Conservation (phyloP, 176 grass and related monocot species). For the Oryza longistaminata region DNA sequence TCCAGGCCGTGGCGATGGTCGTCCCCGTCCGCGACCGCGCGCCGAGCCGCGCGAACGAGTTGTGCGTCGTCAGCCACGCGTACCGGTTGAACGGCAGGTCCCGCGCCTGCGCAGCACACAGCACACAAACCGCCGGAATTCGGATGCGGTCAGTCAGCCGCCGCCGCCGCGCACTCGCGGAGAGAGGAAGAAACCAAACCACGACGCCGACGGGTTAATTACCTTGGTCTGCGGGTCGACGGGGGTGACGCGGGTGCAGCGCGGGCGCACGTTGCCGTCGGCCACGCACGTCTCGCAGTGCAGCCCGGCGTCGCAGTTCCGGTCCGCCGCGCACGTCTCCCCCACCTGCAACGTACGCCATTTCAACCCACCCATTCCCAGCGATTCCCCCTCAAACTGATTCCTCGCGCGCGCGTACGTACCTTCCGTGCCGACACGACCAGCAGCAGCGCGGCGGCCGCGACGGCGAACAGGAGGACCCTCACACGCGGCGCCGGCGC, state of each 20-base stretch:
- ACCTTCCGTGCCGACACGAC: constrained; percentile 30
- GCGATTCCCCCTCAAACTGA: not conserved
- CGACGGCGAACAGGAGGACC: not conserved
- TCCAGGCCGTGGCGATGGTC: constrained; percentile 52
- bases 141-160: too few relatives aligned
- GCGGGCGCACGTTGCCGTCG: constrained; percentile 54
- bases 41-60: constrained; percentile 86
- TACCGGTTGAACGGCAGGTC: constrained; percentile 88
- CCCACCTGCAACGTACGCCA: constrained; percentile 42
- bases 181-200: not conserved
- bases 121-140: too few relatives aligned
- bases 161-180: too few relatives aligned
- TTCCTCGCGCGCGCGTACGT: not conserved
- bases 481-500: not conserved
- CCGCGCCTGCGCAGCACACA: constrained; percentile 28
- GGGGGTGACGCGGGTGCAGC: constrained; percentile 76
- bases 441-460: not conserved
- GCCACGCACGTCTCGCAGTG: constrained; percentile 93
- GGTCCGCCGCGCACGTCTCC: constrained; percentile 47
- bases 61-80: constrained; percentile 95
- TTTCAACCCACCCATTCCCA: not conserved
- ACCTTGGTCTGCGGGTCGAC: constrained; percentile 84
- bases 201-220: too few relatives aligned
- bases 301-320: constrained; percentile 78
- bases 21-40: constrained; percentile 51